These are phyloP conservation scores for Colletotrichum karsti DNA, from an alignment of 2,329 filamentous ascomycete genomes.

Conservation along the genomic window DNA sequence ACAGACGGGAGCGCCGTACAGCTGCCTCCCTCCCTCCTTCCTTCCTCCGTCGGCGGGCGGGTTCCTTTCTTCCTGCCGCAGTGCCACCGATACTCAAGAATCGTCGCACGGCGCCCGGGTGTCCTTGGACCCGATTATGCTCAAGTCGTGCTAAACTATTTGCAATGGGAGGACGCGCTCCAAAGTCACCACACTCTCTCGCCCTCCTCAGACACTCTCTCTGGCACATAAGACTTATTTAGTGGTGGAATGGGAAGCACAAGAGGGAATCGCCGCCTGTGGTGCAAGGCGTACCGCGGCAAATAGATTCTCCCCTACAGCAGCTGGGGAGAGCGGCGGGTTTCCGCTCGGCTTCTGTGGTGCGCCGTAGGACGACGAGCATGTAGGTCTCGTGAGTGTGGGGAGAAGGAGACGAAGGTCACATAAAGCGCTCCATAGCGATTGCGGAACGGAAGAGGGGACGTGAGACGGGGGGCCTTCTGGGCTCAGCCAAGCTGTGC, in stretches of 20 bases:
- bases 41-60: not conserved
- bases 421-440: no score
- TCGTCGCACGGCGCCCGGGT: conserved; percentile 13
- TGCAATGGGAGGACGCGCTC: not conserved
- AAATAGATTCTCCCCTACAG: not conserved
- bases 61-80: not conserved
- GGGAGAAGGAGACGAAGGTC: not conserved
- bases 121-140: not conserved
- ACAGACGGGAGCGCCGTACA: conserved; percentile 1
- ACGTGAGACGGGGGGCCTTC: not conserved
- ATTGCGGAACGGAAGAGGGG: not conserved
- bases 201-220: not conserved
- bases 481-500: not conserved
- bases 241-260: conserved; percentile 1
- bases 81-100: not conserved
- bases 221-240: no score
- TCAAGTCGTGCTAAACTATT: not conserved
- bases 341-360: not conserved
- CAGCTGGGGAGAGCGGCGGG: not conserved
- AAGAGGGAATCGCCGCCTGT: not conserved
- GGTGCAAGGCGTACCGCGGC: not conserved
- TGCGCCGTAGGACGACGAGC: conserved; percentile 9
- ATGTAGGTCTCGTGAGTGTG: conserved; percentile 5
- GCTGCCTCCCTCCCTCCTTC: not conserved
- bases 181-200: not conserved